Percentiles rank a stretch among this genome's conserved stretches.
Conservation (phyloP, 2,329 filamentous ascomycete species). For the Chaetomiaceae sp. region DNA sequence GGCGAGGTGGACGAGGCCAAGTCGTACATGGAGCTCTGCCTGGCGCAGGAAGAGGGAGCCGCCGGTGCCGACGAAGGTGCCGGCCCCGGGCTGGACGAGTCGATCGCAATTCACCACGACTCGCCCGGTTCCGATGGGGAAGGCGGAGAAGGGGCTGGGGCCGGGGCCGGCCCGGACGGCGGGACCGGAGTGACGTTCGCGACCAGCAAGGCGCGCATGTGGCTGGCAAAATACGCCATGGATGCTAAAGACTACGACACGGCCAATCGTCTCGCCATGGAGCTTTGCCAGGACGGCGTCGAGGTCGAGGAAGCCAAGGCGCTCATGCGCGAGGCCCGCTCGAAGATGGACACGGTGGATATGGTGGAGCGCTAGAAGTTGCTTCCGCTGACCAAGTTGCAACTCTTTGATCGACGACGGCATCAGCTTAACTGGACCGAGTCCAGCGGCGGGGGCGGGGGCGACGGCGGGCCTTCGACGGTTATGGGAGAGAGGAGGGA, state of each 20-base stretch:
- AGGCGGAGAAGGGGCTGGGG: conserved; percentile 34
- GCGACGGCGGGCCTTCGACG: neutral
- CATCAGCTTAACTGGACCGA: neutral
- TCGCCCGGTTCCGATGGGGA: conserved; percentile 41
- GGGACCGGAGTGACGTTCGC: conserved; percentile 82
- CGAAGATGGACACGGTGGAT: conserved; percentile 56
- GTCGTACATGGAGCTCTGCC: conserved; percentile 91
- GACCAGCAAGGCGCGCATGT: conserved; percentile 88
- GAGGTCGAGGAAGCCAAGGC: conserved; percentile 98
- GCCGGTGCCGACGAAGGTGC: conserved; percentile 32
- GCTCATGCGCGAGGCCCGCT: conserved; percentile 78
- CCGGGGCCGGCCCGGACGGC: conserved; percentile 34
- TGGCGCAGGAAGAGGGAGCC: conserved; percentile 83
- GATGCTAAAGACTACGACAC: conserved; percentile 68
- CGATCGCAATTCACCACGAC: conserved; percentile 53
- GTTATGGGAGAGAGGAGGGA: neutral
- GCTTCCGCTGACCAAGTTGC: neutral
- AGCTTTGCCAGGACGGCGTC: conserved; percentile 91
- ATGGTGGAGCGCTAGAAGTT: conserved; percentile 15
- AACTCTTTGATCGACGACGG: no score
- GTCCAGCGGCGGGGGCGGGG: neutral
- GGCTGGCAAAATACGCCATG: conserved; percentile 83
- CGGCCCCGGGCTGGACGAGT: conserved; percentile 41
- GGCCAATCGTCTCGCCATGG: conserved; percentile 76
- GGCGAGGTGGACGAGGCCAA: conserved; percentile 75